Percentiles rank a stretch among this genome's conserved stretches.
Conservation (phyloP, 2,329 filamentous ascomycete genomes). For the Zasmidium angulare region DNA sequence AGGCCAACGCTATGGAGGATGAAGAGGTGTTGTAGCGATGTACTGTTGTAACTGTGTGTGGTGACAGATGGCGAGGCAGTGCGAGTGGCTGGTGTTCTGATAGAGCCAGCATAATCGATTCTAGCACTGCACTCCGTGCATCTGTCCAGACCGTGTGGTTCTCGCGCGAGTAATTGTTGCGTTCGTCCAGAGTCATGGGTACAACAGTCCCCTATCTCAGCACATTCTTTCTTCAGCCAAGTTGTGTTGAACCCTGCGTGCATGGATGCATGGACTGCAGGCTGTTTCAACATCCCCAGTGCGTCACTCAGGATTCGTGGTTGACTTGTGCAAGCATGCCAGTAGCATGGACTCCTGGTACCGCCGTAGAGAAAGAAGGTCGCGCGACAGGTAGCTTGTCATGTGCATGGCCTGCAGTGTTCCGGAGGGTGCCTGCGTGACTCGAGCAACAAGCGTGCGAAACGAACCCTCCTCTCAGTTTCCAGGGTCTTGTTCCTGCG, state of each 20-base stretch:
- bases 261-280: too few relatives aligned
- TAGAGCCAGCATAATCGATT: background rate
- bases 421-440: background rate
- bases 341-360: too few relatives aligned
- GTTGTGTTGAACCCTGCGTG: too few relatives aligned
- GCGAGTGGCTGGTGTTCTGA: background rate
- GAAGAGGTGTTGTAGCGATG: conserved; percentile 6
- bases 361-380: too few relatives aligned
- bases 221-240: background rate
- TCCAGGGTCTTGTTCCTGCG: background rate
- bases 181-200: background rate
- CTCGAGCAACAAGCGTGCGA: background rate
- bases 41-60: too few relatives aligned
- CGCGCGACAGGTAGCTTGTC: conserved; percentile 8
- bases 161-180: background rate
- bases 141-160: too few relatives aligned
- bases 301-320: too few relatives aligned
- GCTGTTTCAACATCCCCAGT: too few relatives aligned
- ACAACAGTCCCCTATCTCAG: background rate
- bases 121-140: too few relatives aligned
- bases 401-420: background rate
- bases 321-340: background rate
- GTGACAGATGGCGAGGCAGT: background rate
- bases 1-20: conserved; percentile 23
- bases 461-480: too few relatives aligned